Base-by-base conservation (phyloP, 495 filamentous ascomycete species). In the Lophiostoma macrostomum region DNA sequence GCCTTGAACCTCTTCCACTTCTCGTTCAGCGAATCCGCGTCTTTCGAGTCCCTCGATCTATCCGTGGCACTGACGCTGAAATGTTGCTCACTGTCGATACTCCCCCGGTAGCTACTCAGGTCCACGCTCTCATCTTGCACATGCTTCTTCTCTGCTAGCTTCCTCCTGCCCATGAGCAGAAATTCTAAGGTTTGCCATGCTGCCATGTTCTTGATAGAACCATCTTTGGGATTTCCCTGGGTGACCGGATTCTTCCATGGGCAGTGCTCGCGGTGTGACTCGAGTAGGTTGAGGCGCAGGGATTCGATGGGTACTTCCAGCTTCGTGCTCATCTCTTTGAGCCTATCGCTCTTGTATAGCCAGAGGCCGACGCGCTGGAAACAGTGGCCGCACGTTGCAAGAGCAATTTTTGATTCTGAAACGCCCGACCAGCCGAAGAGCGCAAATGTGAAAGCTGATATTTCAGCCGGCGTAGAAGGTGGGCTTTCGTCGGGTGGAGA, bases 341-440 rank as follows among this genome's bases (percentile, higher is more conserved):
- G 44, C 5, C 37, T 45, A 19, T 22, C 14, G 7, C 46, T 49
- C 7, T 34, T 47, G 73, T 95, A 98, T 71, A 98, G 83, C 93
- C 93, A 98, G 5, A 98, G 77, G 0, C 94, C 93, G 0, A 97
- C 75, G 5, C 90, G 82, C 53, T 91, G 82, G 61, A 96, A 89
- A 64, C 93, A 98, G 30, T 85, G 85, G 39, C 79, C 73, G 66
- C 93, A 98, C 0, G 80, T 82, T 13, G 83, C 83, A n/a, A 89
- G 71, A 2, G 83, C 76, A 50, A 82, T 76, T 16, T 79, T 75
- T 25, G 77, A 76, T 64, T 88, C 83, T 13, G 71, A 73, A 20
- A 85, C 78, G 35, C 80, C 80, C 57, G 86, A 80, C 94, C 93
- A 98, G 51, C 93, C 93, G 47, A 90, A 84, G 12, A 96, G 70